Conservation (phyloP, 768 basidiomycete species). For the Pulveroboletus ravenelii region DNA sequence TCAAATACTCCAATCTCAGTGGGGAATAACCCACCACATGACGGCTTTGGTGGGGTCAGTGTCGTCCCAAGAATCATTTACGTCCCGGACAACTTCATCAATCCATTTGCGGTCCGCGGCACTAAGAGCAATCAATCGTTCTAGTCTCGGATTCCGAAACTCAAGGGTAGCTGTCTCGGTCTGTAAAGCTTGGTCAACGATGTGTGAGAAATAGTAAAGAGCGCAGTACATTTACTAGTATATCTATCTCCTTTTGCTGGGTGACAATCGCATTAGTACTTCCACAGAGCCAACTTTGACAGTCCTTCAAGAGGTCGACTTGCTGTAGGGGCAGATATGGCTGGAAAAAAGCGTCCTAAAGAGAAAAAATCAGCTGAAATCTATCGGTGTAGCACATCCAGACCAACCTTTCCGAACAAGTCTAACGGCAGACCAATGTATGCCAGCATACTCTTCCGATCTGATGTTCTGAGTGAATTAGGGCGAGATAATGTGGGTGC, state of each 20-base stretch:
- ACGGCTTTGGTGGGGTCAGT: constrained; percentile 52
- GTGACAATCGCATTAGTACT: constrained; percentile 95
- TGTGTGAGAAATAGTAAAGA: neutral
- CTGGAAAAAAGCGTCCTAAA: constrained; percentile 91
- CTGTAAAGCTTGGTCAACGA: constrained; percentile 36
- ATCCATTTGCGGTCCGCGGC: constrained; percentile 97
- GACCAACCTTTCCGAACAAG: constrained; percentile 78
- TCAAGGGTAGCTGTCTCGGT: constrained; percentile 84
- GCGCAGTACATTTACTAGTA: constrained; percentile 72
- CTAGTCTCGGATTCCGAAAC: constrained; percentile 78
- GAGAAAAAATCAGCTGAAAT: neutral
- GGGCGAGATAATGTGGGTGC: constrained; percentile 65
- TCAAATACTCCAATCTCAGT: neutral
- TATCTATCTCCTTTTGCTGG: constrained; percentile 86
- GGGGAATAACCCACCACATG: constrained; percentile 54
- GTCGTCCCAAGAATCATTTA: constrained; percentile 76
- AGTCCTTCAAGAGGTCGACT: constrained; percentile 77
- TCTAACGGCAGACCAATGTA: constrained; percentile 93
- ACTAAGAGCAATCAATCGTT: constrained; percentile 74
- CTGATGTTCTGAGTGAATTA: constrained; percentile 80
- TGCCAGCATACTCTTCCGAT: constrained; percentile 84
- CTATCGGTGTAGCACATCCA: neutral
- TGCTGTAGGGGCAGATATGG: constrained; percentile 96
- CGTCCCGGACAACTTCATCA: constrained; percentile 87
- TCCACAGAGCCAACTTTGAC: constrained; percentile 85